Percentiles rank a stretch among this genome's conserved stretches.
These are phyloP conservation scores for Kodamaea plutei DNA, from an alignment of 1,139 yeast genomes.

Conservation along the genomic window DNA sequence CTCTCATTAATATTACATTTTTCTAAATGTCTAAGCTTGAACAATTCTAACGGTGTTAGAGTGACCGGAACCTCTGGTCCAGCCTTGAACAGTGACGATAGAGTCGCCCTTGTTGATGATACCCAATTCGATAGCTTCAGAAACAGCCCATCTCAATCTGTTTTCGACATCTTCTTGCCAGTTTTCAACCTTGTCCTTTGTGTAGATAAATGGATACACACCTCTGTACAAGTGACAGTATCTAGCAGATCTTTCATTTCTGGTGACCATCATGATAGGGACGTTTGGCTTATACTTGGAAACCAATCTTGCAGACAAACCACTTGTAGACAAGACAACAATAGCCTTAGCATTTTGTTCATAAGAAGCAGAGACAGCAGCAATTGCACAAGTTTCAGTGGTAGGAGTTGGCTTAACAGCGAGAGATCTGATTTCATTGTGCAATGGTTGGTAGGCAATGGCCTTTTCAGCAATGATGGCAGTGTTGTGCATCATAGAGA, in stretches of 20 bases:
- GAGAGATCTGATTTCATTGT: conserved; percentile 83
- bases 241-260: conserved; percentile 91
- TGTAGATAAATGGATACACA: conserved; percentile 92
- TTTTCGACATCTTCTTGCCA: conserved; percentile 97
- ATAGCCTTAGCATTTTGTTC: conserved; percentile 97
- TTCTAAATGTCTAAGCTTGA: conserved; percentile 47
- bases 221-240: conserved; percentile 96
- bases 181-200: conserved; percentile 62
- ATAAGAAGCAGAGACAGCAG: conserved; percentile 93
- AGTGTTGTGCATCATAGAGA: conserved; percentile 98
- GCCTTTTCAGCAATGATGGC: conserved; percentile 96
- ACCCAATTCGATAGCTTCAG: conserved; percentile 84
- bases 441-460: conserved; percentile 81
- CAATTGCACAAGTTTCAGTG: conserved; percentile 94
- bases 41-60: conserved; percentile 91
- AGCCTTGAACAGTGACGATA: conserved; percentile 95
- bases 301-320: conserved; percentile 91
- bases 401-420: conserved; percentile 89
- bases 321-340: conserved; percentile 91
- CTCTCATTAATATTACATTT: too few species aligned
- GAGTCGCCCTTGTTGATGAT: conserved; percentile 84
- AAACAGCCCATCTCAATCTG: conserved; percentile 92
- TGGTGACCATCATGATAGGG: conserved; percentile 97
- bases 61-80: conserved; percentile 99
- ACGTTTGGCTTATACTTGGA: conserved; percentile 97